phyloP scores from a whole-genome alignment of 331 rosid species.

The Malus hybrid region DNA sequence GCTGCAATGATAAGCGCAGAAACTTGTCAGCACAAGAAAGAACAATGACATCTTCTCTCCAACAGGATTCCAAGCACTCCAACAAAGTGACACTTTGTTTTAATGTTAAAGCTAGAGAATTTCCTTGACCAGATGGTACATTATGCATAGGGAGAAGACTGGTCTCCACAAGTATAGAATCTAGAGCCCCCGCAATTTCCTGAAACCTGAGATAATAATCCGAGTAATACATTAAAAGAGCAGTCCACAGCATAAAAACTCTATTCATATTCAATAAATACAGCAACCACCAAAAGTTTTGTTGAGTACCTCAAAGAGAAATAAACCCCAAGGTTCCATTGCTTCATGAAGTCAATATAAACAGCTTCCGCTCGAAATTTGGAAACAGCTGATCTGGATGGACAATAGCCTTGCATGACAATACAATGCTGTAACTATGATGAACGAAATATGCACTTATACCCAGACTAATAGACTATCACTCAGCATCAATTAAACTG shows the following conservation, averaged over 20 bases:
- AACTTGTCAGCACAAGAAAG: slow-evolving; percentile 87
- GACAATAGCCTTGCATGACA: slow-evolving; percentile 66
- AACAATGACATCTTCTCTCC: slow-evolving; percentile 84
- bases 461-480: too few species aligned
- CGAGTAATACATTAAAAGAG: slow-evolving; percentile 9
- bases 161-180: slow-evolving; percentile 51
- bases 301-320: slow-evolving; percentile 77
- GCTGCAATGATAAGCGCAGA: slow-evolving; percentile 94
- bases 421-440: slow-evolving; percentile 1
- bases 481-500: background rate
- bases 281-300: slow-evolving; percentile 14
- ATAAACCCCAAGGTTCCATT: slow-evolving; percentile 94
- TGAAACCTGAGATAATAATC: slow-evolving; percentile 71
- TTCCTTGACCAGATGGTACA: slow-evolving; percentile 32
- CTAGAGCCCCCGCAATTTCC: slow-evolving; percentile 90
- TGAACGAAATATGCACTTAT: too few species aligned
- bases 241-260: slow-evolving; percentile 12
- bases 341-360: slow-evolving; percentile 87
- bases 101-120: slow-evolving; percentile 43
- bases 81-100: slow-evolving; percentile 76
- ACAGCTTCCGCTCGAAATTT: slow-evolving; percentile 83
- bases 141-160: slow-evolving; percentile 63
- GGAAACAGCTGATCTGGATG: slow-evolving; percentile 83
- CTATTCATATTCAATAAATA: slow-evolving; percentile 9
- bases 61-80: slow-evolving; percentile 84